phyloP scores from a whole-genome alignment of 2,329 filamentous ascomycete species.

The Apiospora phragmitis region DNA sequence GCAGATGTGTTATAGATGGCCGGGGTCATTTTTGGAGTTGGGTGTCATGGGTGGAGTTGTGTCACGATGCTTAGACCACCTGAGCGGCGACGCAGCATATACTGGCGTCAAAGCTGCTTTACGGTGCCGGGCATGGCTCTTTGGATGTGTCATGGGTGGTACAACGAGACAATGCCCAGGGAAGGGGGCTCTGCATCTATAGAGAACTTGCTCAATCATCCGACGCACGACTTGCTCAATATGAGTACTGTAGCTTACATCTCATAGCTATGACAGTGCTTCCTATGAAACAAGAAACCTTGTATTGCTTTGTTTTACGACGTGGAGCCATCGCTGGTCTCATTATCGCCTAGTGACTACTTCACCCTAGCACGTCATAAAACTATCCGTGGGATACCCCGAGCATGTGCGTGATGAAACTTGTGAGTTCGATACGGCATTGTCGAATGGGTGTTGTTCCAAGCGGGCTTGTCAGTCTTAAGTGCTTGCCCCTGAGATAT shows the following conservation, averaged over 20 bases:
- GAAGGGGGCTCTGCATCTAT: not conserved
- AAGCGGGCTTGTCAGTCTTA: too few relatives aligned
- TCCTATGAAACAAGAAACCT: not conserved
- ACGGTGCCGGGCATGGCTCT: not conserved
- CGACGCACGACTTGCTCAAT: not conserved
- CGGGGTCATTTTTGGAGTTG: conserved; percentile 1
- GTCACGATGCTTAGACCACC: not conserved
- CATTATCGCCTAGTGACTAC: not conserved
- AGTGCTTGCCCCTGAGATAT: too few relatives aligned
- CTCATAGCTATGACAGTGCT: not conserved
- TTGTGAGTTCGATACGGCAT: too few relatives aligned
- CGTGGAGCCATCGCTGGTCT: not conserved
- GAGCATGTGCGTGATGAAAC: too few relatives aligned
- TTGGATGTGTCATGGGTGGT: not conserved
- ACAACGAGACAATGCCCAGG: not conserved
- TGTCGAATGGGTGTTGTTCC: too few relatives aligned
- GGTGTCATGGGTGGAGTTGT: not conserved
- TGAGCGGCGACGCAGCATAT: conserved; percentile 1
- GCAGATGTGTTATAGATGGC: not conserved
- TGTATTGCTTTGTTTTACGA: not conserved
- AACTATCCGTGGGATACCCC: too few relatives aligned
- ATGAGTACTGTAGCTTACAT: not conserved
- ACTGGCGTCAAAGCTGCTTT: not conserved
- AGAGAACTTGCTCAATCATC: not conserved
- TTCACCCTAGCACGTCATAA: not conserved